These are phyloP conservation scores for Coemansia reversa DNA, from an alignment of 192 early-diverging fungal genomes.

Conservation along the genomic window DNA sequence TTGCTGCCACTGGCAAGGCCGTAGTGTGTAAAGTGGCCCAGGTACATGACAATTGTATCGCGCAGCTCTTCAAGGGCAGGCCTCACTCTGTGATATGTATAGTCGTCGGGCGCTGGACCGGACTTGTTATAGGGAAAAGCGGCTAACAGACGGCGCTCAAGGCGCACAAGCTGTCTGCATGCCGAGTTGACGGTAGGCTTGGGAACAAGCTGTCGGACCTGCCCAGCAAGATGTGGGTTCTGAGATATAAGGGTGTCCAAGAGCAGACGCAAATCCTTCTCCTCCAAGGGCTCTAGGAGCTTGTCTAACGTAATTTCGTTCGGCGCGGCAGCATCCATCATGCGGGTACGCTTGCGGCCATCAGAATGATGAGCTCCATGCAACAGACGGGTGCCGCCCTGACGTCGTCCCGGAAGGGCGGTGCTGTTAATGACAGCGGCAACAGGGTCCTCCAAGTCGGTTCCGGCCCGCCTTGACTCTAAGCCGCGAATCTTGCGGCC, in stretches of 20 bases:
- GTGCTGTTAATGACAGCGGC: constrained; percentile 15
- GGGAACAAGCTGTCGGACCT: constrained; percentile 75
- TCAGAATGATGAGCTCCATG: neutral
- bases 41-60: constrained; percentile 68
- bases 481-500: constrained; percentile 25
- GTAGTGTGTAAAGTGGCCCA: constrained; percentile 74
- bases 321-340: constrained; percentile 18
- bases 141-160: constrained; percentile 70
- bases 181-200: constrained; percentile 82
- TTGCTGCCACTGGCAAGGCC: constrained; percentile 75
- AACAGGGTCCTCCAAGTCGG: constrained; percentile 16
- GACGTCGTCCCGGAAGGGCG: constrained; percentile 10
- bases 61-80: constrained; percentile 72
- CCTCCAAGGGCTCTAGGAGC: constrained; percentile 62
- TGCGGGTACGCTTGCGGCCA: constrained; percentile 43
- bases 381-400: neutral
- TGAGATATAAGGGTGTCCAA: constrained; percentile 69
- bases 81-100: constrained; percentile 84
- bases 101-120: constrained; percentile 78
- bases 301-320: constrained; percentile 52
- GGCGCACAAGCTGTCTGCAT: constrained; percentile 59
- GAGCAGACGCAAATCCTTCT: constrained; percentile 71
- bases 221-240: constrained; percentile 68
- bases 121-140: constrained; percentile 86
- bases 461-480: constrained; percentile 13